Evolutionary conservation across 768 basidiomycete genomes (phyloP), one percentile per base, ranked within the genome.

Genomic region (Russula lepida): DNA sequence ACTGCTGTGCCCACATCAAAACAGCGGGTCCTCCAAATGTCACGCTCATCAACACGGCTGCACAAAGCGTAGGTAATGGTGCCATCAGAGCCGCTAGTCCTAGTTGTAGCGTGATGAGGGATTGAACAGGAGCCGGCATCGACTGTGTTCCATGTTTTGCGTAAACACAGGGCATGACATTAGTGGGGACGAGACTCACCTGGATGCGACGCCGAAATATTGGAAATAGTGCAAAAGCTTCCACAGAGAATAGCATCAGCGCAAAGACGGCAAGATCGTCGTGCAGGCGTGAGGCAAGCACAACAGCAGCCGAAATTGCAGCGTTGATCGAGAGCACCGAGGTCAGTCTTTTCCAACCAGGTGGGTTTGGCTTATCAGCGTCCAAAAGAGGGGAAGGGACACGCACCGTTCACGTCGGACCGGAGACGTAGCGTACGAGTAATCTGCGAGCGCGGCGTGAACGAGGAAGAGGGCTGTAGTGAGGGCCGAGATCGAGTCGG

Each of bases 401-500:
- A 67, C 63, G 54, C 56, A 61, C 54, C 47, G 62, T 48, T 58
- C 56, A 19, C 50, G 51, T 53, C 44, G 37, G 53, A 59, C n/a
- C 6, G 39, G 54, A 46, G 73, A 70, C 59, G 75, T 73, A 56
- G 75, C 73, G 62, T 79, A 77, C 62, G 83, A 81, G 71, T 92
- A 95, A 73, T 97, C 92, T 15, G 89, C 89, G 51, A 98, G 75
- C 60, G 95, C 75, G 21, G 85, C 79, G 70, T 95, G 92, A 41
- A 97, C 75, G 55, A 83, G 76, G 72, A 98, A 91, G 47, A 98
- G 81, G 54, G 79, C 78, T 4, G 90, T 89, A n/a, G 92, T 84
- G 54, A 98, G 74, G 6, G 95, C 94, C 93, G 93, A 98, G 65
- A 98, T 95, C 30, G 93, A 93, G 72, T 99, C 97, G 13, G 90